phyloP scores from a whole-genome alignment of 2,329 filamentous ascomycete genomes.

The Trichoderma cornu-damae region DNA sequence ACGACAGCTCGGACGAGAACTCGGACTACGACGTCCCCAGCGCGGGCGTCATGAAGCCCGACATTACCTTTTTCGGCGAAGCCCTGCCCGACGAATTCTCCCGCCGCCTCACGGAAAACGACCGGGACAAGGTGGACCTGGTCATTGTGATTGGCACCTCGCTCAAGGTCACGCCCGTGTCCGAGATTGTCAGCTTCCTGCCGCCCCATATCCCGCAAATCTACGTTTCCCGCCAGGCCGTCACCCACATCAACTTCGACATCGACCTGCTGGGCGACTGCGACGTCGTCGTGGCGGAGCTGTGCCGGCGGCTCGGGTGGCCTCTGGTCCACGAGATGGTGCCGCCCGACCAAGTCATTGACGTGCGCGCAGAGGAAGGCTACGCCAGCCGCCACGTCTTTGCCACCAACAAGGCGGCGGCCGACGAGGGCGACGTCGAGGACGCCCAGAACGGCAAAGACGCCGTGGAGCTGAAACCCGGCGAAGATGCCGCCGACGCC shows the following conservation, averaged over 20 bases:
- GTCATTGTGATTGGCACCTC: conserved; percentile 95
- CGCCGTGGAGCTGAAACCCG: not conserved
- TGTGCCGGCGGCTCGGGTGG: conserved; percentile 80
- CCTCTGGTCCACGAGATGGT: conserved; percentile 77
- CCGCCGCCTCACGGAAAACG: conserved; percentile 71
- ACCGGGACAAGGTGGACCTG: conserved; percentile 75
- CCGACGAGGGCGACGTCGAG: not conserved
- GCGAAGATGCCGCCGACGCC: not conserved
- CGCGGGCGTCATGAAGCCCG: conserved; percentile 86
- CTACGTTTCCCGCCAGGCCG: conserved; percentile 80
- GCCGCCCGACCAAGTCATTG: conserved; percentile 57
- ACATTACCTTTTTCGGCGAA: conserved; percentile 98
- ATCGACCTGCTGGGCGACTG: conserved; percentile 95
- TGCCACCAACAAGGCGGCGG: conserved; percentile 23
- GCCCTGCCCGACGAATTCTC: conserved; percentile 79
- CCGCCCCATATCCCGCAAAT: conserved; percentile 80
- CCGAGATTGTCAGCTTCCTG: conserved; percentile 78
- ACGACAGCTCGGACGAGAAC: conserved; percentile 41
- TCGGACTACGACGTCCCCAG: conserved; percentile 53
- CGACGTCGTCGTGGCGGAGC: conserved; percentile 81
- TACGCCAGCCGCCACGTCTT: conserved; percentile 37
- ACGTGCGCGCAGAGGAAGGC: conserved; percentile 42
- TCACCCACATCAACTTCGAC: conserved; percentile 89
- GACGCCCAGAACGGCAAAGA: not conserved
- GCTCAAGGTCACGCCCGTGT: conserved; percentile 91